These are phyloP conservation scores for Cytospora piceae DNA, from an alignment of 2,329 filamentous ascomycete genomes.

Conservation along the genomic window DNA sequence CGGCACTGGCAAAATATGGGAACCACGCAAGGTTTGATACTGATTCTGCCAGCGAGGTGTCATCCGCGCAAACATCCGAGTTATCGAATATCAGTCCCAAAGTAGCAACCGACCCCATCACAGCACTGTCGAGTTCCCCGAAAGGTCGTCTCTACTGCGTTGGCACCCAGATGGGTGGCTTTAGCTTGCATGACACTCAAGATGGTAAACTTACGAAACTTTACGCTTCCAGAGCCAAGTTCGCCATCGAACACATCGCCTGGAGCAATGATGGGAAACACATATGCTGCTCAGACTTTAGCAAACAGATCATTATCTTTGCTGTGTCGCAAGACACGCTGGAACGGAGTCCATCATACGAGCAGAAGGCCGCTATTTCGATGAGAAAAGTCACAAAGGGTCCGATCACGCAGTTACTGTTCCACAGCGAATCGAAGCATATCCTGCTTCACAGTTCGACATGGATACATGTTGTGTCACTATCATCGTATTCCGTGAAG, in stretches of 20 bases:
- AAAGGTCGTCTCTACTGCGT: background rate
- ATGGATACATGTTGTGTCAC: background rate
- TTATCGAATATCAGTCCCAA: background rate
- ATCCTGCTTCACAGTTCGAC: background rate
- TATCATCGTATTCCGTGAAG: background rate
- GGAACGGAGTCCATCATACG: background rate
- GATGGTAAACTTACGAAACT: background rate
- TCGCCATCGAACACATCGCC: background rate
- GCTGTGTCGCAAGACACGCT: background rate
- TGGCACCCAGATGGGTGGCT: conserved; percentile 2
- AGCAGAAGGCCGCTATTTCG: background rate
- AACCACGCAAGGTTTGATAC: background rate
- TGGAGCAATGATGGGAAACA: conserved; percentile 5
- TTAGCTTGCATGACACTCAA: background rate
- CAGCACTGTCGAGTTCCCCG: background rate
- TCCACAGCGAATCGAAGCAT: background rate
- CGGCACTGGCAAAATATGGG: background rate
- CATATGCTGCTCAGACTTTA: background rate
- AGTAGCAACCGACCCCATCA: background rate
- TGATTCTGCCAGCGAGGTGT: conserved; percentile 1
- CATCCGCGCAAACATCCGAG: background rate
- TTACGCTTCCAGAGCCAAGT: background rate
- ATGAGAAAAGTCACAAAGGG: background rate
- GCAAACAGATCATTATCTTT: background rate
- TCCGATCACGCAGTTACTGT: background rate